Base-by-base conservation (phyloP, 2,329 filamentous ascomycete genomes). In the Ophioceras dolichostomum region DNA sequence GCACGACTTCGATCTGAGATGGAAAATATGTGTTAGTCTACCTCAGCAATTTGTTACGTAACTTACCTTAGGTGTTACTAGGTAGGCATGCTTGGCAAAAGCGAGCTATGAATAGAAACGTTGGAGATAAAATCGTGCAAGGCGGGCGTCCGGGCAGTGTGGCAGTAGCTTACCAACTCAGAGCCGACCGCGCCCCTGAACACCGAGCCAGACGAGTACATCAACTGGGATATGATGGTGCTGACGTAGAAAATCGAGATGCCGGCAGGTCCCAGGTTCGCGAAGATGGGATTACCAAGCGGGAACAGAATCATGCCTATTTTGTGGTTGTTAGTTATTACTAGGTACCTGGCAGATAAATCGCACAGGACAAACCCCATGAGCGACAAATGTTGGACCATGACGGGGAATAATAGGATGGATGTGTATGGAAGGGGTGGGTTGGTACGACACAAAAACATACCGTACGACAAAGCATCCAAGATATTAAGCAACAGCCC, bases 211-310 rank as follows among this genome's bases (percentile, higher is more conserved):
- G 71, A 70, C 0, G 89, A 95, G 55, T 89, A 96, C 13, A 86
- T 83, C 36, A 98, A 59, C 55, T 98, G 91, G 0, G 91, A 83
- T 29, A 96, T 73, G 44, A 98, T 94, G 40, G 88, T 95, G 67
- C 88, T 95, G 47, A 98, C 84, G 56, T 96, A 98, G 62, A 96
- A 98, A 60, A 98, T 95, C 1, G 91, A 94, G 39, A 98, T 94
- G 18, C 91, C 91, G 39, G 94, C 89, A 1, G 89, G 80, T 2
- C 89, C 91, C 6, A 96, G 74, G 43, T 81, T 73, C 20, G 81
- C 75, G 55, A 98, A 98, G 16, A 94, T 72, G 7, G 84, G 76
- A 44, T 84, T 82, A 6, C 89, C 88, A 1, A 98, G 68, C 0
- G 91, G 91, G 47, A 98, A 98, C 10, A 98, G 62, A 50, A 95